Evolutionary conservation across 2,329 filamentous ascomycete species (phyloP), one percentile per base, ranked within the genome.

Genomic region (Sclerotinia borealis): DNA sequence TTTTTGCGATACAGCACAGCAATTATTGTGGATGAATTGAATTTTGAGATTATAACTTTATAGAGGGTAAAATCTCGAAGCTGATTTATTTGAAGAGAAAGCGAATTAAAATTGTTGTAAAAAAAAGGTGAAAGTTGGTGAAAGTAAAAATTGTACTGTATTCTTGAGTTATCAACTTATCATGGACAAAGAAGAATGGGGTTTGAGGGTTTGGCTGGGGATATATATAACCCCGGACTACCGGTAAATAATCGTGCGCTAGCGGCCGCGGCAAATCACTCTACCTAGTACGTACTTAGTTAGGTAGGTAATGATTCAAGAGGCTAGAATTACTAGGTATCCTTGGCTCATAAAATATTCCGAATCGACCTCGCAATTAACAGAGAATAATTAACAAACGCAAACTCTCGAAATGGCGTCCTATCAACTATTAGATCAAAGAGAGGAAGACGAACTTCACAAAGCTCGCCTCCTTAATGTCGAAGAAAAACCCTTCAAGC

Each of bases 401-500:
- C 37, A 25, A 34, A 56, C n/a, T 31, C 11, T 60, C 55, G 58
- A 76, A 54, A 85, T 85, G 83, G 74, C 79, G 60, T 77, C 74
- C 4, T 92, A 88, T 80, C 81, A 83, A 50, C 79, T 93, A 54
- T 80, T 96, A 55, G 88, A 92, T 62, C 88, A 90, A 69, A 82
- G 83, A 67, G 89, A 92, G 68, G 89, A 92, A 78, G 88, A 92
- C 75, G 88, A 92, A 67, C 87, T 97, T 43, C 93, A 97, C 79
- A 93, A 93, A 73, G 84, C 84, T 36, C 91, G 93, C 48, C 88
- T 97, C 4, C 84, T 97, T 43, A 90, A 91, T 67, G 89, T 97
- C 66, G 93, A 98, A 79, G 91, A 96, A 74, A 92, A 92, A 64
- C 92, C 92, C 0, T 97, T 96, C 79, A 91, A 91, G 75, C 89